These are phyloP conservation scores for Akanthomyces lecanii DNA, from an alignment of 2,329 filamentous ascomycete genomes.

Conservation along the genomic window DNA sequence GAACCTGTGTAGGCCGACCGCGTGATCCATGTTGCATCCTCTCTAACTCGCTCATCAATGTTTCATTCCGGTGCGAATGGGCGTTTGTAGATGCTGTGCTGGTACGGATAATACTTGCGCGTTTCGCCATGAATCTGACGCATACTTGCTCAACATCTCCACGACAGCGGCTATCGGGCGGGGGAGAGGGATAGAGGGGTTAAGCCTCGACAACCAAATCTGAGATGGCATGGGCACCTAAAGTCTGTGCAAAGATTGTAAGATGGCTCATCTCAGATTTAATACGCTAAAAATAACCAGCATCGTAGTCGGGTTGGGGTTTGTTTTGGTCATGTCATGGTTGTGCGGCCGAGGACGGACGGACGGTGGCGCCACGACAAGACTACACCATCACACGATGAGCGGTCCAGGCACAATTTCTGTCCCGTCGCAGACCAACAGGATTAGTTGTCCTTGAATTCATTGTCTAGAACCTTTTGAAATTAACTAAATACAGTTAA, in stretches of 20 bases:
- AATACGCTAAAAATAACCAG: not conserved
- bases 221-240: not conserved
- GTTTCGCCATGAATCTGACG: constrained; percentile 8
- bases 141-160: constrained; percentile 12
- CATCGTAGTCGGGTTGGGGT: not conserved
- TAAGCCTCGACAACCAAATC: not conserved
- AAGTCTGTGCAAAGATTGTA: not conserved
- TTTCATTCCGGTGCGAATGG: not conserved
- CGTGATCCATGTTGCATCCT: not conserved
- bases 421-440: too few species aligned
- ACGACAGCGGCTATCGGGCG: constrained; percentile 3
- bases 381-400: too few species aligned
- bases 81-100: not conserved
- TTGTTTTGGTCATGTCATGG: too few species aligned
- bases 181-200: not conserved
- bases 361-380: too few species aligned
- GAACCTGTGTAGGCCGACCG: constrained; percentile 3
- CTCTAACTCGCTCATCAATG: not conserved
- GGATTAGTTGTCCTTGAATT: too few species aligned
- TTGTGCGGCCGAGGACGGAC: too few species aligned
- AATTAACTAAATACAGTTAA: too few species aligned
- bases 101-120: constrained; percentile 1
- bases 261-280: not conserved
- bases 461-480: too few species aligned
- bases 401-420: too few species aligned